Evolutionary conservation across 176 grass and related monocot species (phyloP).

Genomic region (Miscanthus lutarioriparius): DNA sequence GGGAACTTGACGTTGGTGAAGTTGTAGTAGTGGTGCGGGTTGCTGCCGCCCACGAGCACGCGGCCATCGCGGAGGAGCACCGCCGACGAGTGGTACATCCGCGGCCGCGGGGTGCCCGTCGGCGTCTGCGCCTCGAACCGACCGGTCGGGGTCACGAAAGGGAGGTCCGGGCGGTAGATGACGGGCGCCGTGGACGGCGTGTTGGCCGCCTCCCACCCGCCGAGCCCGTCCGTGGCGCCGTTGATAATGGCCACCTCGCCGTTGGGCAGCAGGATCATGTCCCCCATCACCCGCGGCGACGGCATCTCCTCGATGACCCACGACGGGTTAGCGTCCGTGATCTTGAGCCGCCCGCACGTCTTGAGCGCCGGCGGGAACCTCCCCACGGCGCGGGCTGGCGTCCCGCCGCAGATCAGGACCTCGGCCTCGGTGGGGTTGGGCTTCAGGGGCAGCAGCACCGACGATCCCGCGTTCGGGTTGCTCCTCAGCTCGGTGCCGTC

Average conservation of each 20-base stretch:
- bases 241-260: constrained; percentile 73
- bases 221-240: constrained; percentile 57
- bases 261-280: constrained; percentile 76
- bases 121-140: constrained; percentile 52
- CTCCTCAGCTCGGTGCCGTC: constrained; percentile 51
- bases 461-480: constrained; percentile 75
- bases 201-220: constrained; percentile 58
- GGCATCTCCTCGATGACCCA: constrained; percentile 77
- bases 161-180: constrained; percentile 41
- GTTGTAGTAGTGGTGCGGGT: constrained; percentile 70
- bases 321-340: constrained; percentile 53
- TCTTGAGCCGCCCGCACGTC: constrained; percentile 75
- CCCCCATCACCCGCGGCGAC: constrained; percentile 75
- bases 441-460: constrained; percentile 65
- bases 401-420: constrained; percentile 72
- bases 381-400: constrained; percentile 28
- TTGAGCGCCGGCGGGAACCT: constrained; percentile 21
- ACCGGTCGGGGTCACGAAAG: background rate
- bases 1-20: constrained; percentile 62
- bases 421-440: constrained; percentile 61
- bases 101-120: constrained; percentile 37
- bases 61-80: constrained; percentile 68
- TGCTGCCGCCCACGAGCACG: constrained; percentile 73
- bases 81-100: constrained; percentile 69
- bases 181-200: constrained; percentile 41